These are phyloP conservation scores for Dentiscutata heterogama DNA, from an alignment of 371 early-diverging fungal species.

Conservation along the genomic window DNA sequence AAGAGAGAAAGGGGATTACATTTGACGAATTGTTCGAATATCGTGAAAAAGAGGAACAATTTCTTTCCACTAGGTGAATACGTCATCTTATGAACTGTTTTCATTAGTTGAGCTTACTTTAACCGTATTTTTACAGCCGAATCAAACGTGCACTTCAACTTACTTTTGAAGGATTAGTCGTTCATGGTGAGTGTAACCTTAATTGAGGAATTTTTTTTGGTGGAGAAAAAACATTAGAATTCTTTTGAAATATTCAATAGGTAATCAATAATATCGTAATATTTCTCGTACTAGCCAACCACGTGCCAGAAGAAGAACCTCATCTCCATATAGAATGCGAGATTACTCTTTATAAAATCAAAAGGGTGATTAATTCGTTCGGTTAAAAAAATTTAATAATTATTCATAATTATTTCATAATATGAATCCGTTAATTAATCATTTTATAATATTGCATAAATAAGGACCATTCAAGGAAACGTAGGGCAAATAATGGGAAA, in stretches of 20 bases:
- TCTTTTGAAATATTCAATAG: too few species aligned
- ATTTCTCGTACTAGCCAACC: conserved; percentile 15
- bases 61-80: conserved; percentile 23
- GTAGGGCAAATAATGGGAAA: conserved; percentile 20
- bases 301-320: background rate
- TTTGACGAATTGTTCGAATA: conserved; percentile 26
- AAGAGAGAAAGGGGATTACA: background rate
- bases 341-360: conserved; percentile 4
- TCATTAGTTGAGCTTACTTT: background rate
- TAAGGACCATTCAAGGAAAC: background rate
- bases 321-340: background rate
- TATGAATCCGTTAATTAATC: too few species aligned
- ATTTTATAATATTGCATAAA: background rate
- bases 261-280: too few species aligned
- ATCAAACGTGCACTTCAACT: conserved; percentile 14
- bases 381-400: background rate
- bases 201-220: too few species aligned
- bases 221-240: too few species aligned
- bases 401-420: too few species aligned
- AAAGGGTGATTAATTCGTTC: background rate
- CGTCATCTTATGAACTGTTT: too few species aligned
- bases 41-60: conserved; percentile 38
- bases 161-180: conserved; percentile 22
- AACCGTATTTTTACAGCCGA: background rate
- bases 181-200: background rate